Percentiles rank a stretch among this genome's conserved stretches.
Evolutionary conservation across 106 monocot species (phyloP).

Genomic region (Apostasia ramifera): DNA sequence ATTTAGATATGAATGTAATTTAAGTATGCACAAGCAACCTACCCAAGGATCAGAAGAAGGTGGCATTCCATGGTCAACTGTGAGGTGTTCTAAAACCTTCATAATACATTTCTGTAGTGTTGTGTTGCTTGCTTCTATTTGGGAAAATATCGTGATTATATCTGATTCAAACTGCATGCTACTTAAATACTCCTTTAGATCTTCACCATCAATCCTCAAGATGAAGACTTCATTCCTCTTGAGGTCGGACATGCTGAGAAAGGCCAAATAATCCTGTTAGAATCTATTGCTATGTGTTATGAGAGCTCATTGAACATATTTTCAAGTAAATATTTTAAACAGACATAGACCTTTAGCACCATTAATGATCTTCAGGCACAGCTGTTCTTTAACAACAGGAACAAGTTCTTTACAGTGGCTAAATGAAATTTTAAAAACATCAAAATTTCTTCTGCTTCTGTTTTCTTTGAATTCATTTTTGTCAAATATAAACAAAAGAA

Average conservation of each 20-base stretch:
- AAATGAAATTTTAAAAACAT: too few relatives aligned
- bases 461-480: too few relatives aligned
- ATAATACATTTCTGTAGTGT: conserved; percentile 33
- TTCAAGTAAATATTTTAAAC: too few relatives aligned
- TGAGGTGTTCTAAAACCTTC: conserved; percentile 37
- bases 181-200: conserved; percentile 54
- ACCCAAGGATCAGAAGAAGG: conserved; percentile 81
- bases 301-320: too few relatives aligned
- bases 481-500: too few relatives aligned
- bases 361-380: too few relatives aligned
- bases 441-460: too few relatives aligned
- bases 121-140: conserved; percentile 23
- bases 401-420: too few relatives aligned
- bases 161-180: conserved; percentile 55
- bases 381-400: too few relatives aligned
- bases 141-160: conserved; percentile 37
- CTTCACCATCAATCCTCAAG: conserved; percentile 81
- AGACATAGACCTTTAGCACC: too few relatives aligned
- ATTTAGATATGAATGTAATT: not conserved
- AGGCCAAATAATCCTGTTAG: conserved; percentile 1
- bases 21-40: conserved; percentile 2
- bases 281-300: too few relatives aligned
- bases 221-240: conserved; percentile 78
- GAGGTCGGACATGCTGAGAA: conserved; percentile 63
- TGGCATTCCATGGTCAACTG: conserved; percentile 83